Evolutionary conservation across 495 filamentous ascomycete genomes (phyloP).

Genomic region (Aeminium ludgeri): DNA sequence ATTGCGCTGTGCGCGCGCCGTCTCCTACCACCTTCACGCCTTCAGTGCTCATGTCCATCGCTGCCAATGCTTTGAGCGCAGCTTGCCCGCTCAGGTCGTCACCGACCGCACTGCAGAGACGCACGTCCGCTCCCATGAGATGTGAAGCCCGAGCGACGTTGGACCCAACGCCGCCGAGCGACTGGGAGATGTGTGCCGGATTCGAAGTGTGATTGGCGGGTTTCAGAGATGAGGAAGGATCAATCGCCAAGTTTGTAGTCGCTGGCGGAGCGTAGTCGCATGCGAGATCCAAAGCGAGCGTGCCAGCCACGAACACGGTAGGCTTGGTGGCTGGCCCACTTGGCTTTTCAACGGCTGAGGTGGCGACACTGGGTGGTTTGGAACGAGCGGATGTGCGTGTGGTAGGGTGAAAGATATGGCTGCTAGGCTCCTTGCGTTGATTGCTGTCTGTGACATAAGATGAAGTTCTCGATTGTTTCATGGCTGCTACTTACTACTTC

Average conservation of each 20-base stretch:
- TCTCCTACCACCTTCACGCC: constrained; percentile 42
- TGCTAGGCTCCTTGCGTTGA: background rate
- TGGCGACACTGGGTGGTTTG: no score
- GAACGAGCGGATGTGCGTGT: no score
- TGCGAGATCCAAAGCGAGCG: constrained; percentile 70
- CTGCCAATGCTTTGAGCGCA: constrained; percentile 42
- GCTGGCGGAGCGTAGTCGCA: constrained; percentile 51
- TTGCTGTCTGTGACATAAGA: constrained; percentile 8
- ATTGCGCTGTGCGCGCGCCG: constrained; percentile 60
- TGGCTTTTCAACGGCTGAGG: background rate
- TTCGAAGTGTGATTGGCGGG: constrained; percentile 73
- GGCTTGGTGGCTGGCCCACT: constrained; percentile 12
- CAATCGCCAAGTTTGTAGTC: constrained; percentile 1
- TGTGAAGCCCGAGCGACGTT: constrained; percentile 76
- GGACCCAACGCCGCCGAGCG: constrained; percentile 83
- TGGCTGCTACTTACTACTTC: constrained; percentile 3
- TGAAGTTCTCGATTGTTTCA: background rate
- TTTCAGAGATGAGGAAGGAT: constrained; percentile 17
- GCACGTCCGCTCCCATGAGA: constrained; percentile 37
- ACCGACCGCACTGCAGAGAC: constrained; percentile 60
- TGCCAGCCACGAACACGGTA: constrained; percentile 75
- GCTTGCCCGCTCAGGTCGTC: constrained; percentile 62
- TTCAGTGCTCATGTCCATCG: constrained; percentile 43
- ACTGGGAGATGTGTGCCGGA: constrained; percentile 58
- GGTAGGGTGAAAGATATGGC: no score